Conservation (phyloP, 2,329 filamentous ascomycete species). For the Ustulina deusta region DNA sequence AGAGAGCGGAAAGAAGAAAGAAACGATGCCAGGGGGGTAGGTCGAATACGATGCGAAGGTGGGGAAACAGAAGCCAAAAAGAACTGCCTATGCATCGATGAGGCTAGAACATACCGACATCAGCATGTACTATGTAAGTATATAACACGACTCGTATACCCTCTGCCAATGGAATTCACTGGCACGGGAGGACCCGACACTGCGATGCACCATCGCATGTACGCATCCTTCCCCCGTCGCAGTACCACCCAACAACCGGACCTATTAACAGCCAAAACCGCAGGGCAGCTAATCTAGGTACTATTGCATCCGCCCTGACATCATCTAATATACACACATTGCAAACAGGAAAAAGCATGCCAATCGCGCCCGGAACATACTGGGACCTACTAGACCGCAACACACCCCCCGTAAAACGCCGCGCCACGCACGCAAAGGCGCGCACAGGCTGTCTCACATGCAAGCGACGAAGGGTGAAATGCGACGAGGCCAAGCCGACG, state of each 20-base stretch:
- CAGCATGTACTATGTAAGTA: background rate
- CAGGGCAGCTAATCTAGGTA: too few species aligned
- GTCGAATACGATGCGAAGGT: too few species aligned
- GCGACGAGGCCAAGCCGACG: constrained; percentile 43
- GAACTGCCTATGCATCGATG: background rate
- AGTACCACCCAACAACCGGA: background rate
- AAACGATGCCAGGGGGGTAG: too few species aligned
- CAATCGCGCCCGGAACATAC: constrained; percentile 39
- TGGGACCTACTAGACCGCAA: constrained; percentile 43
- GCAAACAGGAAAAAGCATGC: constrained; percentile 27
- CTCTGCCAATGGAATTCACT: constrained; percentile 18
- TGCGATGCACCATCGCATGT: background rate
- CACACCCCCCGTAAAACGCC: constrained; percentile 37
- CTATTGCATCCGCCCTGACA: too few species aligned
- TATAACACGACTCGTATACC: constrained; percentile 15
- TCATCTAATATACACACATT: background rate
- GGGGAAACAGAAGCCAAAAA: background rate
- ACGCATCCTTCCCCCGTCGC: too few species aligned
- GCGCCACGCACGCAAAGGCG: constrained; percentile 41
- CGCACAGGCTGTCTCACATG: constrained; percentile 45
- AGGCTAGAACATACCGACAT: background rate
- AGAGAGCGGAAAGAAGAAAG: too few species aligned
- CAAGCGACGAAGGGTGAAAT: constrained; percentile 44
- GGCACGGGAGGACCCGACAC: background rate
- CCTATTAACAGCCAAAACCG: constrained; percentile 1